These are phyloP conservation scores for Lagenidium sp. DNA, from an alignment of 352 stramenopile genomes.

Conservation along the genomic window DNA sequence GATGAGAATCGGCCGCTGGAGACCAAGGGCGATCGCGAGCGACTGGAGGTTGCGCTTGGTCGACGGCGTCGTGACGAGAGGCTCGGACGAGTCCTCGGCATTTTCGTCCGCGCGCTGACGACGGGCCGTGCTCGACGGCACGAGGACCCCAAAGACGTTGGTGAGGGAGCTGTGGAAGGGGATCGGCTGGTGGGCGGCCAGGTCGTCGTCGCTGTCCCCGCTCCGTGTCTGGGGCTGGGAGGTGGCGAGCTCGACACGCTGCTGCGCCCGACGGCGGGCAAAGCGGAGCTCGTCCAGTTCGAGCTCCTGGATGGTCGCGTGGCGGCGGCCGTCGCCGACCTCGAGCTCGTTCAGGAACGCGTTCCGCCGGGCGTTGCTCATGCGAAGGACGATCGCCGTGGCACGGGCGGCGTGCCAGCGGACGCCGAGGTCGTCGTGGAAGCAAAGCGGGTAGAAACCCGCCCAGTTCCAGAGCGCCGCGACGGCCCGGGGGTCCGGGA, in stretches of 20 bases:
- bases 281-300: constrained; percentile 50
- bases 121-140: constrained; percentile 62
- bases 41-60: constrained; percentile 73
- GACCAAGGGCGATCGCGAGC: constrained; percentile 68
- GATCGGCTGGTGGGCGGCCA: constrained; percentile 9
- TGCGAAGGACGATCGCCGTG: constrained; percentile 49
- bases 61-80: constrained; percentile 55
- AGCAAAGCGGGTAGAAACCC: constrained; percentile 70
- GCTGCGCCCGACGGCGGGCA: constrained; percentile 27
- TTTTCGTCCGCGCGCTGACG: constrained; percentile 5
- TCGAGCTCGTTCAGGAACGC: constrained; percentile 45
- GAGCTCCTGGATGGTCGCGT: constrained; percentile 30
- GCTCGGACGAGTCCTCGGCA: constrained; percentile 3
- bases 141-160: constrained; percentile 78
- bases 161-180: constrained; percentile 66
- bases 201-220: not conserved
- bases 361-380: constrained; percentile 58
- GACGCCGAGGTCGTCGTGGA: constrained; percentile 43
- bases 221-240: not conserved
- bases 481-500: constrained; percentile 46
- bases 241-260: constrained; percentile 27
- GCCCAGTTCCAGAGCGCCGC: constrained; percentile 73
- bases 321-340: constrained; percentile 23
- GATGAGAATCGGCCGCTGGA: constrained; percentile 73
- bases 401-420: constrained; percentile 58